A percentile compares a stretch with the other conserved stretches of the same genome.
Evolutionary conservation across 2,329 filamentous ascomycete genomes (phyloP).

Genomic region (Xylariaceae sp.): DNA sequence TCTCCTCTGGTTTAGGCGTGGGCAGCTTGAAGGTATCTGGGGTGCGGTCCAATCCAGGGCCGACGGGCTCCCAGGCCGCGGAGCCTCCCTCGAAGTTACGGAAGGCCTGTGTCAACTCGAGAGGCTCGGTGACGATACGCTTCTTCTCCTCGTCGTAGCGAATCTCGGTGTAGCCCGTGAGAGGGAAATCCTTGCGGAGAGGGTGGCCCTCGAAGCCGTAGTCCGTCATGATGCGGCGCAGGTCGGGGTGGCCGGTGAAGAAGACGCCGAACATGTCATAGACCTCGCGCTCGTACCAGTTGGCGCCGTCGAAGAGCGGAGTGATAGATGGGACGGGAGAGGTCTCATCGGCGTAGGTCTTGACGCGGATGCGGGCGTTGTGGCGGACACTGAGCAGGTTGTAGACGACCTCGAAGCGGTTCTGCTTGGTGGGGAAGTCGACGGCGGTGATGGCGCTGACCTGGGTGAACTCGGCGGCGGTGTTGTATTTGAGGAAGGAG

Average conservation of each 20-base stretch:
- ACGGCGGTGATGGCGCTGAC: conserved; percentile 89
- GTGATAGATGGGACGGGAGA: conserved; percentile 88
- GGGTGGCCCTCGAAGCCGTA: conserved; percentile 99
- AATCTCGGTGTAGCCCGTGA: conserved; percentile 97
- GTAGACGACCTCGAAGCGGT: conserved; percentile 98
- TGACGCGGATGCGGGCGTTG: conserved; percentile 94
- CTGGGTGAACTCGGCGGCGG: conserved; percentile 93
- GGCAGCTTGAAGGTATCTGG: conserved; percentile 91
- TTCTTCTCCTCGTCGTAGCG: conserved; percentile 99
- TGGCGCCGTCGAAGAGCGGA: conserved; percentile 84
- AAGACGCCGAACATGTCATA: conserved; percentile 98
- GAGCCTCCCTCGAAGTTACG: conserved; percentile 94
- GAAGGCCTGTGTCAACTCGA: conserved; percentile 97
- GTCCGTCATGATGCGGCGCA: conserved; percentile 97
- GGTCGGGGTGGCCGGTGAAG: conserved; percentile 90
- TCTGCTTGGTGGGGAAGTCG: conserved; percentile 91
- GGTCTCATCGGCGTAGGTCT: conserved; percentile 97
- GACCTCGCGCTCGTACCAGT: conserved; percentile 98
- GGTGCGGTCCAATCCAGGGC: conserved; percentile 68
- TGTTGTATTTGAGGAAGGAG: conserved; percentile 96
- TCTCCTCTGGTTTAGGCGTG: conserved; percentile 90
- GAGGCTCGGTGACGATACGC: conserved; percentile 93
- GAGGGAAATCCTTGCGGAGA: conserved; percentile 92
- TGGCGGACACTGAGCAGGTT: conserved; percentile 93
- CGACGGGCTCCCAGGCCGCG: conserved; percentile 64